Evolutionary conservation across 371 early-diverging fungal species (phyloP).

Genomic region (Mucor mucedo): DNA sequence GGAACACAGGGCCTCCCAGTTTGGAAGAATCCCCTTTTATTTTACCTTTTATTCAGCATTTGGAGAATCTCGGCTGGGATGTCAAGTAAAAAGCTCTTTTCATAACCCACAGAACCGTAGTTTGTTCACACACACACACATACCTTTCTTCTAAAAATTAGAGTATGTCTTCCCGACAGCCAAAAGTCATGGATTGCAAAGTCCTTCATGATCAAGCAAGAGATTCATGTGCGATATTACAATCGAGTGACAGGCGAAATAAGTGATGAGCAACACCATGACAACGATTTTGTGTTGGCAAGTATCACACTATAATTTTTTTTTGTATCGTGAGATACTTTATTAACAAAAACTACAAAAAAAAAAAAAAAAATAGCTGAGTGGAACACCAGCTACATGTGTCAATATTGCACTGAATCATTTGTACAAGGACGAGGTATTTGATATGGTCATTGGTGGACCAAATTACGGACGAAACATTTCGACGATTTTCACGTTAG

Average conservation of each 20-base stretch:
- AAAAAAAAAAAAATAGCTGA: constrained; percentile 30
- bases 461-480: constrained; percentile 54
- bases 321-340: not conserved
- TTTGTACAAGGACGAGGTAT: constrained; percentile 38
- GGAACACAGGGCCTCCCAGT: constrained; percentile 52
- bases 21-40: constrained; percentile 49
- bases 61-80: constrained; percentile 47
- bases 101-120: not conserved
- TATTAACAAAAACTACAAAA: no score
- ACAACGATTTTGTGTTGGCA: constrained; percentile 46
- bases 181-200: constrained; percentile 59
- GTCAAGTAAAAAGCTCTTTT: constrained; percentile 34
- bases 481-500: constrained; percentile 41
- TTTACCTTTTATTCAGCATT: constrained; percentile 44
- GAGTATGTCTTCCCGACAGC: constrained; percentile 46
- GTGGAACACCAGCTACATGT: constrained; percentile 52
- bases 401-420: constrained; percentile 49
- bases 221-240: constrained; percentile 41
- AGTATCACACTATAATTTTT: not conserved
- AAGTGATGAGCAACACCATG: constrained; percentile 25
- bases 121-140: no score
- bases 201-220: constrained; percentile 54
- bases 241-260: constrained; percentile 34
- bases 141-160: constrained; percentile 3
- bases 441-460: constrained; percentile 52